Evolutionary conservation across 2,329 filamentous ascomycete species (phyloP), one percentile per base, ranked within the genome.

Genomic region (Ophiocordyceps australis): DNA sequence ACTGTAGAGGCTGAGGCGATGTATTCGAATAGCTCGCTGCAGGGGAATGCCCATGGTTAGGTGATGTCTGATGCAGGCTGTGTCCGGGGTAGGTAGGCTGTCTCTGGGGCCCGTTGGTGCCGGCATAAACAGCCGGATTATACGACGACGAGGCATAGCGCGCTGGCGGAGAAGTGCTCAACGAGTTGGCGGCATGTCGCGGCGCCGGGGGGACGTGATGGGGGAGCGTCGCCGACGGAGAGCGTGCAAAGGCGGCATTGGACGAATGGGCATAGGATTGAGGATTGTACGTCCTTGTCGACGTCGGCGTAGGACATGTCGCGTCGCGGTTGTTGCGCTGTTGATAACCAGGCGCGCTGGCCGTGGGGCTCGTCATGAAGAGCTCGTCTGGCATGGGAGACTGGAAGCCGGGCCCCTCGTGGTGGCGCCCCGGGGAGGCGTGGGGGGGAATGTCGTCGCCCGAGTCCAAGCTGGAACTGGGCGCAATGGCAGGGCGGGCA

Each of bases 391-490:
- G 52, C 33, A 41, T 36, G 23, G 22, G 11, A 2, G 26, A 23
- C 17, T 23, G 28, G n/a, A n/a, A 26, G 6, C 19, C 27, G 2
- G 23, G 32, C n/a, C 27, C 28, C 13, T 27, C 13, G 24, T 20
- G 13, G 26, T 31, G 14, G 27, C n/a, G 5, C 20, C 15, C 40
- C 26, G 42, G 44, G 27, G 50, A 16, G 18, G 11, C 43, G 37
- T 65, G 59, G 37, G 71, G 67, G 25, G 55, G 51, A 24, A 60
- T 56, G 45, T 86, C 78, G 46, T 89, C 80, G 35, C 75, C 78
- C 36, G 63, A 69, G 46, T 82, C 74, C 55, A 80, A 83, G 55
- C 76, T 86, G 25, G 68, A 64, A 35, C 69, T 64, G 36, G 77
- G 62, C 22, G 43, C 45, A 5, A 54, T 48, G 35, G 39, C 36